A percentile compares a stretch with the other conserved stretches of the same genome.
Conservation (phyloP, 495 filamentous ascomycete genomes). For the Thermothielavioides terrestris region DNA sequence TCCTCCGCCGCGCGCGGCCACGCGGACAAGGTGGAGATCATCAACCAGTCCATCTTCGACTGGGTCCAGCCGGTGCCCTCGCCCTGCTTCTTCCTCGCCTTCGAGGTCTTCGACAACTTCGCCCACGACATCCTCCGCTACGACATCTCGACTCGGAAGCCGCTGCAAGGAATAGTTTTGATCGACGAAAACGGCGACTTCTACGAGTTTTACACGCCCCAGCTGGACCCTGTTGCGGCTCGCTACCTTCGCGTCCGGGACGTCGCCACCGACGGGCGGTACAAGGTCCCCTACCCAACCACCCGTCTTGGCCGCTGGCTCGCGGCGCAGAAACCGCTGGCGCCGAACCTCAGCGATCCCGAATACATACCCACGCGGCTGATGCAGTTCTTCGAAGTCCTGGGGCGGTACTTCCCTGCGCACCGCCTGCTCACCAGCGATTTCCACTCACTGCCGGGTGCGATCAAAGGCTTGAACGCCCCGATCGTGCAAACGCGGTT, state of each 20-base stretch:
- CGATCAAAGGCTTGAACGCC: slow-evolving; percentile 73
- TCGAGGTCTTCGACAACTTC: slow-evolving; percentile 99
- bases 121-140: slow-evolving; percentile 90
- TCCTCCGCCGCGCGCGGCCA: slow-evolving; percentile 64
- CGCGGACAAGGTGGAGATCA: slow-evolving; percentile 77
- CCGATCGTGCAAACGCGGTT: slow-evolving; percentile 95
- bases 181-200: slow-evolving; percentile 85
- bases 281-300: slow-evolving; percentile 48
- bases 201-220: slow-evolving; percentile 76
- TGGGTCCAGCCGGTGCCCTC: slow-evolving; percentile 79
- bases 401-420: slow-evolving; percentile 75
- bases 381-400: slow-evolving; percentile 92
- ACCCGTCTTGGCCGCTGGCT: slow-evolving; percentile 50
- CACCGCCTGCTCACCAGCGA: slow-evolving; percentile 86
- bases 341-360: slow-evolving; percentile 62
- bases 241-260: slow-evolving; percentile 76
- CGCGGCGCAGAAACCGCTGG: slow-evolving; percentile 54
- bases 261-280: slow-evolving; percentile 41
- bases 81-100: slow-evolving; percentile 95
- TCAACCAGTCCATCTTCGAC: slow-evolving; percentile 89
- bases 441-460: slow-evolving; percentile 76
- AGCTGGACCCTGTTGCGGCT: slow-evolving; percentile 71
- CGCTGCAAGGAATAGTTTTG: slow-evolving; percentile 77
- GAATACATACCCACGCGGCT: slow-evolving; percentile 92
- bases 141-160: slow-evolving; percentile 60